Evolutionary conservation across 768 basidiomycete genomes (phyloP).

Genomic region (Pholiota conissans): DNA sequence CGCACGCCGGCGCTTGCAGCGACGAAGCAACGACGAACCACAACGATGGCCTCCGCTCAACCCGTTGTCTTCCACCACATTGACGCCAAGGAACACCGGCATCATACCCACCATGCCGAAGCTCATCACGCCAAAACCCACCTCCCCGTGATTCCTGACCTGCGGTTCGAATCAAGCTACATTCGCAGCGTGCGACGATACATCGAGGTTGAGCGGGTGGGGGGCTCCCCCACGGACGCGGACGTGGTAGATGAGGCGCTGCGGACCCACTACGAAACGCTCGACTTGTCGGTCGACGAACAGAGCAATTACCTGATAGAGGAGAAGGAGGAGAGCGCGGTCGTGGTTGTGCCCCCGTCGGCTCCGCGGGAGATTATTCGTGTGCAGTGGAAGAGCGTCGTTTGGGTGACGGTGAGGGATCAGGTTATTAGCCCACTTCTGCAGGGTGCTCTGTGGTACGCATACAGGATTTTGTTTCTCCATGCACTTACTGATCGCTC

Average conservation of each 20-base stretch:
- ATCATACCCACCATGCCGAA: conserved; percentile 5
- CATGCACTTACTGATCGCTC: not conserved
- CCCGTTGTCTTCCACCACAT: not conserved
- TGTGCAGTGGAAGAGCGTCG: conserved; percentile 57
- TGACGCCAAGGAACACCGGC: not conserved
- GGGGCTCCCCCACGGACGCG: not conserved
- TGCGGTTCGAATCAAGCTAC: conserved; percentile 77
- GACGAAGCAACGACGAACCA: too few relatives aligned
- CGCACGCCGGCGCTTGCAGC: not conserved
- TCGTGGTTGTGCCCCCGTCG: not conserved
- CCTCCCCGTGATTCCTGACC: conserved; percentile 65
- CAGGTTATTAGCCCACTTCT: conserved; percentile 67
- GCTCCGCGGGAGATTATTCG: conserved; percentile 32
- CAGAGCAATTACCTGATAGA: conserved; percentile 9
- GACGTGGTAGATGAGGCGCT: conserved; percentile 19
- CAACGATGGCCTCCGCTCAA: conserved; percentile 1
- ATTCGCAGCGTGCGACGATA: conserved; percentile 57
- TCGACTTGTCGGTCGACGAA: not conserved
- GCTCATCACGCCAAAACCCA: conserved; percentile 27
- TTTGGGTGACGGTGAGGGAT: conserved; percentile 67
- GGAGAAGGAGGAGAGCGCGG: not conserved
- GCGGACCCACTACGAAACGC: conserved; percentile 24
- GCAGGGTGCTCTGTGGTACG: conserved; percentile 70
- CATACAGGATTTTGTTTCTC: not conserved
- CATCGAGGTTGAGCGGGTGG: conserved; percentile 40